Conservation (phyloP, 257 asterid genomes). For the Plantago major region DNA sequence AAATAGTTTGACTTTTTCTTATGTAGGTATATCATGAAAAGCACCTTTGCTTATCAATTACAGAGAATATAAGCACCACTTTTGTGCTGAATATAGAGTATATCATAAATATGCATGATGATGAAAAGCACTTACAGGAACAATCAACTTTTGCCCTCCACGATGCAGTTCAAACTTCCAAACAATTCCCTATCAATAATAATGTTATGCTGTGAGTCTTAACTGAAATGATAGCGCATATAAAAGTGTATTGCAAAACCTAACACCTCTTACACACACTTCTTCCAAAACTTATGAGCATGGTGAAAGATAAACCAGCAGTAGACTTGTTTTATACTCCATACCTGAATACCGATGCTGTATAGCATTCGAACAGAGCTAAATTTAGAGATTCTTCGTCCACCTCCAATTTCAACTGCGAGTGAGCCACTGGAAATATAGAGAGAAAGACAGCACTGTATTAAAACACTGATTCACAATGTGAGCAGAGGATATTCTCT, state of each 20-base stretch:
- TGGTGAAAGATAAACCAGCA: neutral
- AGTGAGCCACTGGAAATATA: conserved; percentile 52
- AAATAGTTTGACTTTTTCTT: neutral
- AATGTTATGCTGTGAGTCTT: conserved; percentile 16
- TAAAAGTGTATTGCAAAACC: neutral
- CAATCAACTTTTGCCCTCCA: conserved; percentile 80
- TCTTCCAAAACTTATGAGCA: too few relatives aligned
- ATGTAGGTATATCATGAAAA: neutral
- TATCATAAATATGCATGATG: too few relatives aligned
- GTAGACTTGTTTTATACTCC: neutral
- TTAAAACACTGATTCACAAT: conserved; percentile 15
- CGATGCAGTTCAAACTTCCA: conserved; percentile 96
- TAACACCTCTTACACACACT: too few relatives aligned
- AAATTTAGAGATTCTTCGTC: conserved; percentile 83
- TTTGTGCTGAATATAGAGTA: too few relatives aligned
- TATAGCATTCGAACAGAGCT: conserved; percentile 84
- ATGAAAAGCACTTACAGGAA: conserved; percentile 68
- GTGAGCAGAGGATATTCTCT: neutral
- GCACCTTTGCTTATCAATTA: conserved; percentile 1
- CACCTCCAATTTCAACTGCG: conserved; percentile 94
- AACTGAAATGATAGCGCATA: conserved; percentile 3
- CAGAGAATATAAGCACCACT: neutral
- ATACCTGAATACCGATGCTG: conserved; percentile 85
- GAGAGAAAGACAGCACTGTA: conserved; percentile 23
- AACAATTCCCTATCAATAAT: conserved; percentile 53